phyloP scores from a whole-genome alignment of 371 early-diverging fungal genomes.

The Mortierella sp. region DNA sequence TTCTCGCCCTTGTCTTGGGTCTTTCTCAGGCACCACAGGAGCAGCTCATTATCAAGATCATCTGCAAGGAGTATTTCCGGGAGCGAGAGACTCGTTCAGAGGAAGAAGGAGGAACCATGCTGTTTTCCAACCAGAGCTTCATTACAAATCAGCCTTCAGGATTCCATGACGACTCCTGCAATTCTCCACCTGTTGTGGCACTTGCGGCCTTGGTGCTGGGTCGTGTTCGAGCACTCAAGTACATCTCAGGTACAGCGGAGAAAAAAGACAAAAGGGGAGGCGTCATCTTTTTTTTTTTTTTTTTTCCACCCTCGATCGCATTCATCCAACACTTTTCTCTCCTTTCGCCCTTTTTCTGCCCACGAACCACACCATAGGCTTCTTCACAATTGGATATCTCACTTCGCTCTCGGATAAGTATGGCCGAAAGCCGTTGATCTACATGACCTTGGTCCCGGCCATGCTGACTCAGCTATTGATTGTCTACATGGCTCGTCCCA shows the following conservation, averaged over 20 bases:
- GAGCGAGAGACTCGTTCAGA: not conserved
- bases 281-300: not conserved
- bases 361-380: slow-evolving; percentile 15
- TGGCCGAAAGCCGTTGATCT: slow-evolving; percentile 41
- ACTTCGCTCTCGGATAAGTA: slow-evolving; percentile 35
- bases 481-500: slow-evolving; percentile 38
- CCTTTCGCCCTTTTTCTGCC: not conserved
- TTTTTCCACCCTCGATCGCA: not conserved
- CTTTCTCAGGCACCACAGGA: slow-evolving; percentile 28
- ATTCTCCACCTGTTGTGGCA: slow-evolving; percentile 21
- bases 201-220: slow-evolving; percentile 31
- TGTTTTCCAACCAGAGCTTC: not conserved
- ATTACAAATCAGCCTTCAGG: not conserved
- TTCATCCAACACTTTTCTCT: not conserved
- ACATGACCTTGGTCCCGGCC: slow-evolving; percentile 24
- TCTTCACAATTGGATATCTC: slow-evolving; percentile 41
- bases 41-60: slow-evolving; percentile 36
- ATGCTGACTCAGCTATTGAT: slow-evolving; percentile 21
- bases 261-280: not conserved
- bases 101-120: not conserved
- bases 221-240: slow-evolving; percentile 36
- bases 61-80: slow-evolving; percentile 35
- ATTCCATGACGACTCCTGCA: slow-evolving; percentile 20
- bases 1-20: slow-evolving; percentile 28
- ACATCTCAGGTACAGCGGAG: slow-evolving; percentile 28